Conservation (phyloP, 2,329 filamentous ascomycete species). For the Neofusicoccum parvum region DNA sequence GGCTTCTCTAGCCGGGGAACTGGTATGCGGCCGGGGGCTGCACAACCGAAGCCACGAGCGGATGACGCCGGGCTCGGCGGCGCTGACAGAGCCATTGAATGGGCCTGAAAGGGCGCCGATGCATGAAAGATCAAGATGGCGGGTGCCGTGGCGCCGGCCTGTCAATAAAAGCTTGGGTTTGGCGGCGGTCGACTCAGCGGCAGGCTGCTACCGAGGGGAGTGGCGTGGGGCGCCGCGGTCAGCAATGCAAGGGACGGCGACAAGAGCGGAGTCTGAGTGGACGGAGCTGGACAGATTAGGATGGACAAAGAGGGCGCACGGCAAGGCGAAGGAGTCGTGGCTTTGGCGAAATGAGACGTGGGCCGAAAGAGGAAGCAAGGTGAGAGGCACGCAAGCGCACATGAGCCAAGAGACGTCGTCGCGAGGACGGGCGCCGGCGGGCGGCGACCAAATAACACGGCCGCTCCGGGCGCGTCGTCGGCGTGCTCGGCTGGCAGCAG, state of each 20-base stretch:
- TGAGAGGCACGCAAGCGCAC: constrained; percentile 2
- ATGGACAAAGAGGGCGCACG: neutral
- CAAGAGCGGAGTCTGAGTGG: neutral
- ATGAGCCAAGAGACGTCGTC: neutral
- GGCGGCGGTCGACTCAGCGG: neutral
- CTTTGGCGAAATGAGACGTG: constrained; percentile 9
- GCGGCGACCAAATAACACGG: neutral
- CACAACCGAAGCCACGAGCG: constrained; percentile 2
- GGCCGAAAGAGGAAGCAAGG: constrained; percentile 4
- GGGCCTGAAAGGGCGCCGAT: neutral
- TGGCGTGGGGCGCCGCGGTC: constrained; percentile 1
- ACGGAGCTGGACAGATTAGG: neutral
- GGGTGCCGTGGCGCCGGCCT: neutral
- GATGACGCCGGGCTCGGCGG: neutral
- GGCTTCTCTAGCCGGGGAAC: constrained; percentile 1
- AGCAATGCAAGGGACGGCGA: constrained; percentile 6
- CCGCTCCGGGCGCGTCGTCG: neutral
- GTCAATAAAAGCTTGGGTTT: neutral
- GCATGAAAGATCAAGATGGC: neutral
- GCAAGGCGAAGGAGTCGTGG: neutral
- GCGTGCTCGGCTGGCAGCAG: no score
- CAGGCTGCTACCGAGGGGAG: neutral
- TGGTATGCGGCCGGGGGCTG: neutral
- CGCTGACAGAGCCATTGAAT: neutral
- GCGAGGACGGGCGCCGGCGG: neutral